phyloP scores from a whole-genome alignment of 148 eudicot species.

The Mesembryanthemum crystallinum region DNA sequence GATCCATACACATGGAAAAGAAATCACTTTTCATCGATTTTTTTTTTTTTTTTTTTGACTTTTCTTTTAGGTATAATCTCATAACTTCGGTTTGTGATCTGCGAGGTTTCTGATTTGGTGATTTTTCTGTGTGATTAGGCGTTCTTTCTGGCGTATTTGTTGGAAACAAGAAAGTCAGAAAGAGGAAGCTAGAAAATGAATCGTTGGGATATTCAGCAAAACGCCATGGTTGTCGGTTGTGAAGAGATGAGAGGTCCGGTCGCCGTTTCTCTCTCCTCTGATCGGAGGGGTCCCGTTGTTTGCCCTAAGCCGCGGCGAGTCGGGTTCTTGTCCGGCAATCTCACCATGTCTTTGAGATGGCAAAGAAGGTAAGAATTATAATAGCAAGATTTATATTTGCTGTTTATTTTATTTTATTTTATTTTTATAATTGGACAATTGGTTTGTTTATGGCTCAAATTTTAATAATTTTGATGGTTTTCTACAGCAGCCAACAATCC shows the following conservation, averaged over 20 bases:
- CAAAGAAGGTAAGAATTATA: conserved; percentile 30
- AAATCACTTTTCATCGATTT: too few species aligned
- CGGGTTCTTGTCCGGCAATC: conserved; percentile 30
- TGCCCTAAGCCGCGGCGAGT: conserved; percentile 46
- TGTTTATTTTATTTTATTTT: neutral
- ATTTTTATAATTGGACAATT: too few species aligned
- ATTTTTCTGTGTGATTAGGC: conserved; percentile 18
- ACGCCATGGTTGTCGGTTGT: conserved; percentile 23
- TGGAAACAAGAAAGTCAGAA: neutral
- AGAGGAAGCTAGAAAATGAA: conserved; percentile 25
- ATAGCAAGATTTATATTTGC: neutral
- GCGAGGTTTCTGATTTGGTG: neutral
- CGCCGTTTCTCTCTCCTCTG: conserved; percentile 19
- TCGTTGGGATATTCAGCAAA: conserved; percentile 32
- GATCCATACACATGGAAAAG: neutral
- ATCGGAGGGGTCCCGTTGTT: conserved; percentile 28
- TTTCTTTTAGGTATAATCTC: too few species aligned
- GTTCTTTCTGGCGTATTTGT: neutral
- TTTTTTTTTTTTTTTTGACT: neutral
- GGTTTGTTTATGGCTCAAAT: neutral
- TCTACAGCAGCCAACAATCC: conserved; percentile 25
- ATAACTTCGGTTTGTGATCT: too few species aligned
- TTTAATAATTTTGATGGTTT: conserved; percentile 3
- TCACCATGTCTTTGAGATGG: conserved; percentile 32
- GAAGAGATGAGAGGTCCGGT: conserved; percentile 30